Conservation (phyloP, 768 basidiomycete genomes). For the Boletus edulis region DNA sequence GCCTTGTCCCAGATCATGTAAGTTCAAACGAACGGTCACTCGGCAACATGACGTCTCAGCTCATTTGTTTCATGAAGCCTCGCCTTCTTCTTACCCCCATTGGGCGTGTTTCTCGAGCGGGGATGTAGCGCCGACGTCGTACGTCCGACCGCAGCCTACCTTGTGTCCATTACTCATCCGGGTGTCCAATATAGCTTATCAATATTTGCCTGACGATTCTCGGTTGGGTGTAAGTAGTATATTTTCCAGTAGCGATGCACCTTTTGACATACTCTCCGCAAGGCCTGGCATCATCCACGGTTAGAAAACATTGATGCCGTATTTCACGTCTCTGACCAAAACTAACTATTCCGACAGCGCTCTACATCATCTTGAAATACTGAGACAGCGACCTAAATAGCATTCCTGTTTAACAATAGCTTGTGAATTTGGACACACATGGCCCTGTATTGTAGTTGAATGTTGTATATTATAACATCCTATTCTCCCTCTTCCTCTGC, state of each 20-base stretch:
- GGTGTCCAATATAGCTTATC: conserved; percentile 42
- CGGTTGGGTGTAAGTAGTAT: conserved; percentile 66
- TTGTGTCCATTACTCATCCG: neutral
- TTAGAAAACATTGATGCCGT: conserved; percentile 16
- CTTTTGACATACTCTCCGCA: conserved; percentile 14
- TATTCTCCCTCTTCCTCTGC: conserved; percentile 10
- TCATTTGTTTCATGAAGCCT: conserved; percentile 37
- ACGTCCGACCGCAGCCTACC: conserved; percentile 32
- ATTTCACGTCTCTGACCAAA: conserved; percentile 9
- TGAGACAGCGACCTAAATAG: conserved; percentile 22
- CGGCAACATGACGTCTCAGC: neutral
- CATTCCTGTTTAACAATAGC: neutral
- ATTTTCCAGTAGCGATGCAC: neutral
- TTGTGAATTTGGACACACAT: neutral
- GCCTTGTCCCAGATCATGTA: conserved; percentile 43
- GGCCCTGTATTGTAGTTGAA: conserved; percentile 4
- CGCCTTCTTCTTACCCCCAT: conserved; percentile 74
- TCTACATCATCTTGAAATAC: conserved; percentile 82
- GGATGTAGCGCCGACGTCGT: conserved; percentile 80
- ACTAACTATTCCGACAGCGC: conserved; percentile 40
- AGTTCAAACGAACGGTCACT: conserved; percentile 1
- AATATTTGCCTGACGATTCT: conserved; percentile 79
- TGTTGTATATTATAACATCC: neutral
- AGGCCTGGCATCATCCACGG: conserved; percentile 81
- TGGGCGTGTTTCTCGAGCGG: conserved; percentile 87